phyloP scores from a whole-genome alignment of 2,329 filamentous ascomycete species.

The Teratosphaeriaceae sp. region DNA sequence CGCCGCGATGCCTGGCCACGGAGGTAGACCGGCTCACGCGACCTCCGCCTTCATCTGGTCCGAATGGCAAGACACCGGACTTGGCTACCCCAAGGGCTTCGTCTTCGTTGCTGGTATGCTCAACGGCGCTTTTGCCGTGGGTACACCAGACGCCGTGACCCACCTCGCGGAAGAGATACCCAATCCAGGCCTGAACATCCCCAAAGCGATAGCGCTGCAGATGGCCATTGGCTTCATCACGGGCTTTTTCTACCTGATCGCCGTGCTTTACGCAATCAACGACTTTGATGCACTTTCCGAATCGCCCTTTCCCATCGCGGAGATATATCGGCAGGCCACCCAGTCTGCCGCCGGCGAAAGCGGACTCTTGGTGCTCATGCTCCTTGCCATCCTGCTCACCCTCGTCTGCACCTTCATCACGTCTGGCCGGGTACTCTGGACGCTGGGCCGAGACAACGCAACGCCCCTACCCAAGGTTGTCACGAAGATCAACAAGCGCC shows the following conservation, averaged over 20 bases:
- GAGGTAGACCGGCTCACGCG: neutral
- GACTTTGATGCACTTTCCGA: neutral
- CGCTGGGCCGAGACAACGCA: neutral
- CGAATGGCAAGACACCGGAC: neutral
- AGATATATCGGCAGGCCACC: neutral
- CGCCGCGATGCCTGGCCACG: neutral
- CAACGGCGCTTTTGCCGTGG: neutral
- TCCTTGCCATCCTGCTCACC: neutral
- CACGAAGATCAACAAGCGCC: neutral
- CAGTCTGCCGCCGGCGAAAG: neutral
- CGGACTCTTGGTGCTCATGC: neutral
- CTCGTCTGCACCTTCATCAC: neutral
- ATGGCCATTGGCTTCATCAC: neutral
- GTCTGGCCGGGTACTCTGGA: neutral
- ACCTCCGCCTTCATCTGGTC: neutral
- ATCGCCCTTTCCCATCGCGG: neutral
- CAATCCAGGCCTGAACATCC: neutral
- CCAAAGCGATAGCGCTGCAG: neutral
- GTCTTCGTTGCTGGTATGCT: neutral
- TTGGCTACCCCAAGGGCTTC: neutral
- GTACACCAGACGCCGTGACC: neutral
- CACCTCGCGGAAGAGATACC: slow-evolving; percentile 1
- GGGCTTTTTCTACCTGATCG: neutral
- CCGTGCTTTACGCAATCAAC: neutral
- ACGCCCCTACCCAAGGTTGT: neutral